Conservation (phyloP, 73 alveolate species). For the Paramecium sexaurelia region DNA sequence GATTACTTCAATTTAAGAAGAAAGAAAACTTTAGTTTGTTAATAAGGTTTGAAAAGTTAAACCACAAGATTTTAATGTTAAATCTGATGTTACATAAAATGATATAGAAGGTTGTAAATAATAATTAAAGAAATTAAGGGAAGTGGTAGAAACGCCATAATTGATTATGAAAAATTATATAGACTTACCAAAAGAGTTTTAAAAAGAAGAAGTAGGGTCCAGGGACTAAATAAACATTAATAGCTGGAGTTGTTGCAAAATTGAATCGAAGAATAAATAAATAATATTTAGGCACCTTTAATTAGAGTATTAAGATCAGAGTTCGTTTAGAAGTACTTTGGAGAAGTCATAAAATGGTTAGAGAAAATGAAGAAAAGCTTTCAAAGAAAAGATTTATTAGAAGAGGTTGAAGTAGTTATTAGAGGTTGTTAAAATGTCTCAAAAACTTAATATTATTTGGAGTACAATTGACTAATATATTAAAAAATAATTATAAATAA, state of each 20-base stretch:
- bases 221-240: conserved; percentile 99
- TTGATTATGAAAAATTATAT: conserved; percentile 89
- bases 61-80: too few species aligned
- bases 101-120: conserved; percentile 99
- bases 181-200: conserved; percentile 76
- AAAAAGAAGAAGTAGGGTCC: conserved; percentile 99
- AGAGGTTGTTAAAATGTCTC: conserved; percentile 97
- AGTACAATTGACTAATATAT: conserved; percentile 69
- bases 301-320: conserved; percentile 99
- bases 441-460: conserved; percentile 83
- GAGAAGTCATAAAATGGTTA: conserved; percentile 99
- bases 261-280: conserved; percentile 70
- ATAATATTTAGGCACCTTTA: conserved; percentile 85
- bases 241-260: conserved; percentile 99
- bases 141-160: conserved; percentile 92
- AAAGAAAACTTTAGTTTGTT: too few species aligned
- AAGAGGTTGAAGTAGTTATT: conserved; percentile 96
- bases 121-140: conserved; percentile 78
- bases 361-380: conserved; percentile 93
- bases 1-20: too few species aligned
- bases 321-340: conserved; percentile 98
- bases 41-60: too few species aligned
- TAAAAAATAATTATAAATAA: conserved; percentile 4
- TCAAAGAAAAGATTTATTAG: conserved; percentile 94
- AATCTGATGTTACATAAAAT: conserved; percentile 99